Percentiles rank a stretch among this genome's conserved stretches.
These are phyloP conservation scores for Candida dajiaensis DNA, from an alignment of 805 yeast genomes.

Conservation along the genomic window DNA sequence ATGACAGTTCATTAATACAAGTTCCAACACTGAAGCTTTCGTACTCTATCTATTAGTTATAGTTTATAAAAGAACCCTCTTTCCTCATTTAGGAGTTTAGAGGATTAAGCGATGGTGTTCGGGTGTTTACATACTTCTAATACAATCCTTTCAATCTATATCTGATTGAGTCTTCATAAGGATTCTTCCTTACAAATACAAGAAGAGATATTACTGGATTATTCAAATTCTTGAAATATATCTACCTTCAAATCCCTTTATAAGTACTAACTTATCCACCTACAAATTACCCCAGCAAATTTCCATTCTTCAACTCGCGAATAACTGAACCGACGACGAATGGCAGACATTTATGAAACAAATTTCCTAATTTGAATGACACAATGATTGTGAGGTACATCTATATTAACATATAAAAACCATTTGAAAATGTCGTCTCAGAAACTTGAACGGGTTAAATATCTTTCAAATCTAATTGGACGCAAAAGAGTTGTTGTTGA, in stretches of 20 bases:
- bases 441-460: not conserved
- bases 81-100: not conserved
- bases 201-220: too few species aligned
- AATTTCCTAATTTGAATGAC: not conserved
- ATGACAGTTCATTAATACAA: not conserved
- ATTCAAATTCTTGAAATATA: too few species aligned
- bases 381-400: not conserved
- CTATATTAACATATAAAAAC: not conserved
- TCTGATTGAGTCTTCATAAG: too few species aligned
- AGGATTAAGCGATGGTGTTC: not conserved
- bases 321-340: not conserved
- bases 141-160: not conserved
- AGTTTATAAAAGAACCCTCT: not conserved
- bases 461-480: constrained; percentile 7
- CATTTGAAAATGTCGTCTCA: not conserved
- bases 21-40: not conserved
- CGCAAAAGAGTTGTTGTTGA: constrained; percentile 4
- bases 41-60: not conserved
- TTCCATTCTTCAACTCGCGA: not conserved
- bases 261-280: too few species aligned
- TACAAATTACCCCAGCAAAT: not conserved
- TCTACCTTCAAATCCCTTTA: too few species aligned
- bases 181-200: too few species aligned
- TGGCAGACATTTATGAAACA: not conserved
- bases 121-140: not conserved